Percentiles rank a stretch among this genome's conserved stretches.
These are phyloP conservation scores for Ascocoryne sarcoides DNA, from an alignment of 2,329 filamentous ascomycete species.

Conservation along the genomic window DNA sequence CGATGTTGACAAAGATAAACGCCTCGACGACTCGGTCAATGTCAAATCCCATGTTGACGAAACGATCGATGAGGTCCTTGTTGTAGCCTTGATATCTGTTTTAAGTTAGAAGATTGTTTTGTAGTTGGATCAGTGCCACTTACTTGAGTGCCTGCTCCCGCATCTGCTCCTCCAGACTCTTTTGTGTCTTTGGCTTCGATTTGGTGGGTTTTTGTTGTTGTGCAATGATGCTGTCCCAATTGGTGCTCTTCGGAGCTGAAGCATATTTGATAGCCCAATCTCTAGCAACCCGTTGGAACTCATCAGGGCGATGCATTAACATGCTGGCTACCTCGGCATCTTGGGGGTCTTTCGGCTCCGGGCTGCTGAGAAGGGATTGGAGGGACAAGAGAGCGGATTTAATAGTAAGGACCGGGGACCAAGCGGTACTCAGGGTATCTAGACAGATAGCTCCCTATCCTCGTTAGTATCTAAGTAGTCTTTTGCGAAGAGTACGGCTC, in stretches of 20 bases:
- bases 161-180: conserved; percentile 22
- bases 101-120: conserved; percentile 10
- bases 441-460: conserved; percentile 87
- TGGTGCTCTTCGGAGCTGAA: conserved; percentile 54
- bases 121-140: conserved; percentile 1
- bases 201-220: conserved; percentile 28
- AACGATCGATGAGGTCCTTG: conserved; percentile 71
- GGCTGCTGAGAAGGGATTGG: conserved; percentile 84
- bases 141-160: conserved; percentile 19
- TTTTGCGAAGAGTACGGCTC: conserved; percentile 29
- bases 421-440: conserved; percentile 79
- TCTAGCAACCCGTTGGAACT: conserved; percentile 73
- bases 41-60: conserved; percentile 86
- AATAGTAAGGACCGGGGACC: conserved; percentile 94
- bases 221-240: conserved; percentile 35
- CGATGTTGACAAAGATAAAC: conserved; percentile 74
- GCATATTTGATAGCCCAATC: conserved; percentile 87
- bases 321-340: conserved; percentile 92
- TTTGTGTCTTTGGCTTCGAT: conserved; percentile 18
- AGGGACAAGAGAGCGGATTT: conserved; percentile 91
- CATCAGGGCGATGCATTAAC: conserved; percentile 69
- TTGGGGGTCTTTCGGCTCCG: conserved; percentile 93
- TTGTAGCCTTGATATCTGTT: conserved; percentile 80
- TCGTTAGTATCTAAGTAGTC: conserved; percentile 19
- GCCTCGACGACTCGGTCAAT: conserved; percentile 78